Evolutionary conservation across 2,329 filamentous ascomycete genomes (phyloP), one percentile per base, ranked within the genome.

Genomic region (Alternaria dauci): DNA sequence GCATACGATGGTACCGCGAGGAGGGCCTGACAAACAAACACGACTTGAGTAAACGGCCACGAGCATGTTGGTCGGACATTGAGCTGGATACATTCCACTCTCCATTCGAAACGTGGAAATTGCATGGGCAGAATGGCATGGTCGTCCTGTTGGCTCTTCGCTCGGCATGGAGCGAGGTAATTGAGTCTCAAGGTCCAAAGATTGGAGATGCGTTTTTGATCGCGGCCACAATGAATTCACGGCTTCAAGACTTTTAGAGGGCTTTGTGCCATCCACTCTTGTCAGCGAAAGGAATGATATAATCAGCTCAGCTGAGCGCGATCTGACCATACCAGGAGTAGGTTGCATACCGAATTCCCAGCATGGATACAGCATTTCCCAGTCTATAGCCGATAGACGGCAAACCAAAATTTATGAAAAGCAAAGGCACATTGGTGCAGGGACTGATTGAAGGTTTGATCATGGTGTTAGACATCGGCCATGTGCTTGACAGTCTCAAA

Each of bases 401-500:
- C 25, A 55, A 42, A 41, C 23, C 16, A 16, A 25, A 26, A 8
- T n/a, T 30, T 11, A 26, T 26, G 2, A 16, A 26, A 14, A 41
- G 23, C 36, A 26, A 20, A 42, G 16, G 44, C 46, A 26, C 18
- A 11, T 42, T 20, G 34, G 18, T 26, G 8, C 36, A 39, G 28
- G 20, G 5, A 5, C 36, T 32, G n/a, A 32, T 9, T n/a, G 26
- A 18, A 16, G 12, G 38, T 34, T 58, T 52, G 32, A 23, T 25
- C n/a, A 18, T 23, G 30, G 39, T 44, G 16, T 58, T 25, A 32
- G 39, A 52, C 30, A 58, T 39, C 39, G 23, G 25, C 26, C n/a
- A 43, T 18, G 38, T 50, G 59, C 52, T 62, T 59, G 59, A 52
- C n/a, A 23, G 52, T 44, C 36, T 50, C 55, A 59, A 62, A 55